These are phyloP conservation scores for Wickerhamiella slavikovae DNA, from an alignment of 805 yeast species.

Conservation along the genomic window DNA sequence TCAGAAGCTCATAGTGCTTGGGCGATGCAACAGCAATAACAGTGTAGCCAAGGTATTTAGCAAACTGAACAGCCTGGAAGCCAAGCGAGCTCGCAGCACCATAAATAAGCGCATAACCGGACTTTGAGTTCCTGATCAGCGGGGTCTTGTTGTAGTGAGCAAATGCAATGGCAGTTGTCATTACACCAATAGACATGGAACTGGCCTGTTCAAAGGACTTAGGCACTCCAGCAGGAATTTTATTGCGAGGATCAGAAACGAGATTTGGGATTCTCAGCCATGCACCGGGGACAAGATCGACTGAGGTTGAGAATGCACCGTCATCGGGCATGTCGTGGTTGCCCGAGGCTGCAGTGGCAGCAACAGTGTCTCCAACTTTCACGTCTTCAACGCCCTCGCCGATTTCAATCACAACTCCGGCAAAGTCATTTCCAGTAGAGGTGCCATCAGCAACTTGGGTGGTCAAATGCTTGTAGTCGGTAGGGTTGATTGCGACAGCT, in stretches of 20 bases:
- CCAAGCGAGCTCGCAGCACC: conserved; percentile 50
- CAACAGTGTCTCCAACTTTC: conserved; percentile 20
- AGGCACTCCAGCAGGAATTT: conserved; percentile 21
- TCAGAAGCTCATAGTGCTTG: conserved; percentile 24
- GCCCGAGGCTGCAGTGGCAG: conserved; percentile 26
- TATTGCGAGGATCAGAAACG: conserved; percentile 10
- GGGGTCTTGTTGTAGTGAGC: conserved; percentile 13
- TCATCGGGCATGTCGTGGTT: conserved; percentile 25
- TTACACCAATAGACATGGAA: conserved; percentile 30
- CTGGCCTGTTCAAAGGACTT: conserved; percentile 45
- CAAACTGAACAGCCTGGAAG: conserved; percentile 34
- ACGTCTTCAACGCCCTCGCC: conserved; percentile 24
- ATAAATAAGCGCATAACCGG: conserved; percentile 12
- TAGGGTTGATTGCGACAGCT: conserved; percentile 44
- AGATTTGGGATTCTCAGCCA: conserved; percentile 15
- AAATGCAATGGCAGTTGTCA: conserved; percentile 27
- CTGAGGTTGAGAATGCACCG: conserved; percentile 44
- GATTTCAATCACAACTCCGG: conserved; percentile 35
- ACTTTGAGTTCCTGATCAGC: conserved; percentile 15
- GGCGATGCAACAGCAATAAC: conserved; percentile 32
- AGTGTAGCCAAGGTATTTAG: conserved; percentile 27
- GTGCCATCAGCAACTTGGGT: conserved; percentile 25
- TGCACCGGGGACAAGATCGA: conserved; percentile 20
- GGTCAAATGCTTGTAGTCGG: conserved; percentile 45
- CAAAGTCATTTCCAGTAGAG: conserved; percentile 39